These are phyloP conservation scores for Vachellia collinsii DNA, from an alignment of 306 rosid genomes.

Conservation along the genomic window DNA sequence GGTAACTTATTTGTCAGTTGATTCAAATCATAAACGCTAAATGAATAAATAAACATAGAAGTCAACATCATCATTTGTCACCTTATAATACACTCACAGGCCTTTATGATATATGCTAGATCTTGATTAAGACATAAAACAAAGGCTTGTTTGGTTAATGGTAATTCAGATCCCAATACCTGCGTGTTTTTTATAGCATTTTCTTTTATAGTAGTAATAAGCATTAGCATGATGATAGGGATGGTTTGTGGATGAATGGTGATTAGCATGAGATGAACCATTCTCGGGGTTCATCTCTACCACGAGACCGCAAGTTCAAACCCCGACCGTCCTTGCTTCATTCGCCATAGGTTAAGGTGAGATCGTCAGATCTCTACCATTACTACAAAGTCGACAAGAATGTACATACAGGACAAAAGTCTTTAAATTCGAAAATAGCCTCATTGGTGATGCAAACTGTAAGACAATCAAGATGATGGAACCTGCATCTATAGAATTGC, in stretches of 20 bases:
- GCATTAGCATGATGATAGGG: too few relatives aligned
- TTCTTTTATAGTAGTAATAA: too few relatives aligned
- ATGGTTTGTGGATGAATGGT: too few relatives aligned
- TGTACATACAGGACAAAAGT: not conserved
- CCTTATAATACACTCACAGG: not conserved
- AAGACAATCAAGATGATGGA: conserved; percentile 12
- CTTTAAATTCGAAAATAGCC: conserved; percentile 16
- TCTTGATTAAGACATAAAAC: not conserved
- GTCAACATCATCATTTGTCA: not conserved
- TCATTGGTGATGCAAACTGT: conserved; percentile 14
- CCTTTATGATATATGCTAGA: not conserved
- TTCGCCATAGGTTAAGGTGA: not conserved
- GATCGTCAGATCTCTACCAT: not conserved
- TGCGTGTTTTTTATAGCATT: too few relatives aligned
- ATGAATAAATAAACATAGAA: not conserved
- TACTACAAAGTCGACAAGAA: conserved; percentile 24
- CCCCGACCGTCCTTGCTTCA: not conserved
- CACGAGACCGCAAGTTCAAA: not conserved
- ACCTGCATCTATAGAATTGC: conserved; percentile 48
- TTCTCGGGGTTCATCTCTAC: not conserved
- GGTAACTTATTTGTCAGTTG: too few relatives aligned
- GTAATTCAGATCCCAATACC: not conserved
- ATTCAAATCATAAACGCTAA: too few relatives aligned
- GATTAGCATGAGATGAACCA: too few relatives aligned
- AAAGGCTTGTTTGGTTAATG: not conserved